A percentile compares a stretch with the other conserved stretches of the same genome.
Evolutionary conservation across 164 flowering plant genomes (phyloP).

Genomic region (Hamamelis virginiana): DNA sequence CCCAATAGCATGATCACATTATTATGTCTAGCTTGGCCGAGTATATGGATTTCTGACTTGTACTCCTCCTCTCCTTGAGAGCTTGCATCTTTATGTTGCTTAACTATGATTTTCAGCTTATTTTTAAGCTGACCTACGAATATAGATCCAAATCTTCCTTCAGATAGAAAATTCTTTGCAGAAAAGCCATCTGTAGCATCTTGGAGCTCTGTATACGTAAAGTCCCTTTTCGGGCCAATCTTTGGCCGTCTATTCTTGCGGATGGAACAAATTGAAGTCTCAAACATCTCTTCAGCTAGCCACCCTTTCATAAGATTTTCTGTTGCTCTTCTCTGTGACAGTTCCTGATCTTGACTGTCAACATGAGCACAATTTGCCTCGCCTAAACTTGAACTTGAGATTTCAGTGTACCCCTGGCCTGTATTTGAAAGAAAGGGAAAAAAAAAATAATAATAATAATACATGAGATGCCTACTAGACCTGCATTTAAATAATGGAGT

Average conservation of each 20-base stretch:
- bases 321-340: constrained; percentile 7
- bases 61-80: constrained; percentile 60
- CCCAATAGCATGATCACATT: constrained; percentile 65
- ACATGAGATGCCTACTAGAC: constrained; percentile 11
- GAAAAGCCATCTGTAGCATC: constrained; percentile 52
- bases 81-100: constrained; percentile 54
- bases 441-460: too few relatives aligned
- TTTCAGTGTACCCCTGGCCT: constrained; percentile 7
- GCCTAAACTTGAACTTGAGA: constrained; percentile 14
- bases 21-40: constrained; percentile 51
- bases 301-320: constrained; percentile 20
- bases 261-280: constrained; percentile 30
- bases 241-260: constrained; percentile 48
- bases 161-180: constrained; percentile 39
- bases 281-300: constrained; percentile 20
- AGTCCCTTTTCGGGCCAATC: constrained; percentile 35
- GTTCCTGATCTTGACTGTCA: constrained; percentile 15
- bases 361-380: constrained; percentile 9
- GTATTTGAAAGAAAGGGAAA: too few relatives aligned
- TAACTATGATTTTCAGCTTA: constrained; percentile 48
- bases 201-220: constrained; percentile 44
- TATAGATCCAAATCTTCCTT: constrained; percentile 64
- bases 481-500: constrained; percentile 5
- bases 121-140: constrained; percentile 41
- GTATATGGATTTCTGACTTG: constrained; percentile 50